Percentiles rank a stretch among this genome's conserved stretches.
Conservation (phyloP, 192 early-diverging fungal species). For the Umbelopsis isabellina region DNA sequence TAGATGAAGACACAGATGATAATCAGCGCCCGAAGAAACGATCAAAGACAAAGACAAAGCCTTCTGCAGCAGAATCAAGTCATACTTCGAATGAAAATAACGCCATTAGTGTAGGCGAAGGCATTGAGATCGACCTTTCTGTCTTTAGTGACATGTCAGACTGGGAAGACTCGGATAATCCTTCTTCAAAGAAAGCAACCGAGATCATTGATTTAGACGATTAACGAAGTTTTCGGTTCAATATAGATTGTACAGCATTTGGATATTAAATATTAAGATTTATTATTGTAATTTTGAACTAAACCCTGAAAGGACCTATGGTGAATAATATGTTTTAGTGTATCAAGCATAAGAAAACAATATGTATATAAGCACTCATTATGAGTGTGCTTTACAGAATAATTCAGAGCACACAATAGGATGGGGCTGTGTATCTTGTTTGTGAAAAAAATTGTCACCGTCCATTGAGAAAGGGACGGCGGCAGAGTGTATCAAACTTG, state of each 20-base stretch:
- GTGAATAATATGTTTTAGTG: not conserved
- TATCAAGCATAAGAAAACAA: not conserved
- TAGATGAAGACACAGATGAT: not conserved
- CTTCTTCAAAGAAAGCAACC: not conserved
- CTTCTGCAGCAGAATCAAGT: not conserved
- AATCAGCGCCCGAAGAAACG: not conserved
- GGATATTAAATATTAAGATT: not conserved
- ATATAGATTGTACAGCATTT: not conserved
- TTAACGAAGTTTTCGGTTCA: not conserved
- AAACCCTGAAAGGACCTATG: not conserved
- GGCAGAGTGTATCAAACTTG: conserved; percentile 20
- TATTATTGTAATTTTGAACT: not conserved
- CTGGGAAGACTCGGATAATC: not conserved
- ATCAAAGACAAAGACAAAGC: not conserved
- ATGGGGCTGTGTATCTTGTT: conserved; percentile 8
- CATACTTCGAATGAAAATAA: not conserved
- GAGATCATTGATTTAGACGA: conserved; percentile 12
- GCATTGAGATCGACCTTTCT: not conserved
- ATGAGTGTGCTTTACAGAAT: conserved; percentile 18
- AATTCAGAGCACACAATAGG: conserved; percentile 13
- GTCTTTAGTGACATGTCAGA: not conserved
- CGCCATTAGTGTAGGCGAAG: not conserved
- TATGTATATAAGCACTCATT: conserved; percentile 6
- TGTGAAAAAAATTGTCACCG: conserved; percentile 23
- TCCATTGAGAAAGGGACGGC: conserved; percentile 8